Percentiles rank a stretch among this genome's conserved stretches.
Conservation (phyloP, 352 stramenopile species). For the Phytophthora pinifolia region DNA sequence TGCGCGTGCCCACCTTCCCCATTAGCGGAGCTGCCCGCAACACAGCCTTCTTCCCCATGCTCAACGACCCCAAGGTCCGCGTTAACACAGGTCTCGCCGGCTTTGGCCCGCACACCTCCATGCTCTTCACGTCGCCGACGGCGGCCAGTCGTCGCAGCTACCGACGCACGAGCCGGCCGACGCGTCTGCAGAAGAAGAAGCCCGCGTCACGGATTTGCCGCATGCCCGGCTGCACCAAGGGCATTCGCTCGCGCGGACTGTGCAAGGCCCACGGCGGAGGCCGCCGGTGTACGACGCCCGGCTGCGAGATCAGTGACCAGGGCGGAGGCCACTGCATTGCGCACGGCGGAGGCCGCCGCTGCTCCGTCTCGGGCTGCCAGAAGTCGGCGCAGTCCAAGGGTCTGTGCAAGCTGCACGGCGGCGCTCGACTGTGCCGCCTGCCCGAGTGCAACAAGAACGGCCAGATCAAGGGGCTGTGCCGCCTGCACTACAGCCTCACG, state of each 20-base stretch:
- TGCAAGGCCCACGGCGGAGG: constrained; percentile 87
- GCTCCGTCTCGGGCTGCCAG: constrained; percentile 60
- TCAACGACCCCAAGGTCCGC: constrained; percentile 27
- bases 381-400: constrained; percentile 85
- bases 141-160: constrained; percentile 17
- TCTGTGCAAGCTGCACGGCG: constrained; percentile 83
- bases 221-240: constrained; percentile 74
- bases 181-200: constrained; percentile 48
- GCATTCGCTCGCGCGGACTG: constrained; percentile 76
- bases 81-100: constrained; percentile 13
- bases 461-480: constrained; percentile 78
- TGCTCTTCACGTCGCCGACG: constrained; percentile 34
- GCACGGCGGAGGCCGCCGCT: constrained; percentile 66
- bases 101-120: constrained; percentile 23
- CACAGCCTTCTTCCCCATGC: constrained; percentile 26
- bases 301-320: constrained; percentile 86
- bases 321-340: constrained; percentile 84
- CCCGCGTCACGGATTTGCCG: constrained; percentile 76
- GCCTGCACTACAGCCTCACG: constrained; percentile 62
- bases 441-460: constrained; percentile 80
- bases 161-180: constrained; percentile 20
- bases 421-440: constrained; percentile 69
- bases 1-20: constrained; percentile 25
- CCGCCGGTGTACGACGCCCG: constrained; percentile 69
- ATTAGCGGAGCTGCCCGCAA: constrained; percentile 14